Conservation (phyloP, 345 rosid genomes). For the Cardamine chenopodiifolia region DNA sequence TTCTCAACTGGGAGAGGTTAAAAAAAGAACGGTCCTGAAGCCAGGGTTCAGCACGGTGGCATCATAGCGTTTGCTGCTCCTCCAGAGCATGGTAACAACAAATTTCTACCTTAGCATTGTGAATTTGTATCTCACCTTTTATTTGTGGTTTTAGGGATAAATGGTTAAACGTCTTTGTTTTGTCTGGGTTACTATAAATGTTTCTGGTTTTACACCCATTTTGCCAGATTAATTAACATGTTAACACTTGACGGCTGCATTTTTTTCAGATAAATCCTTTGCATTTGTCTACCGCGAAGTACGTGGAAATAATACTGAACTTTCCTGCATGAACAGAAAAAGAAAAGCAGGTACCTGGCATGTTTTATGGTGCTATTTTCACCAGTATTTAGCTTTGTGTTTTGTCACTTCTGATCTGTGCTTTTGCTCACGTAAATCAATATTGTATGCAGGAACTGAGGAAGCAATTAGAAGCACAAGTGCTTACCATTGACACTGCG, state of each 20-base stretch:
- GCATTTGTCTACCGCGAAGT: slow-evolving; percentile 91
- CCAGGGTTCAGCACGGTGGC: slow-evolving; percentile 75
- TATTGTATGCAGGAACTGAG: slow-evolving; percentile 73
- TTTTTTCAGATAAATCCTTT: slow-evolving; percentile 65
- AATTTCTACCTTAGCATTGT: neutral
- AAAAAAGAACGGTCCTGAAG: slow-evolving; percentile 64
- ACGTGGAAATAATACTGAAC: slow-evolving; percentile 33
- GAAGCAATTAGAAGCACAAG: slow-evolving; percentile 86
- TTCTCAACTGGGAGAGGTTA: slow-evolving; percentile 78
- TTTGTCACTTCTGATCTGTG: slow-evolving; percentile 27
- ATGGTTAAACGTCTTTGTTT: neutral
- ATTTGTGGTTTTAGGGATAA: neutral
- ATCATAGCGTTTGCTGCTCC: slow-evolving; percentile 79
- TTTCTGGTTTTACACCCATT: neutral
- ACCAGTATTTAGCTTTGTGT: neutral
- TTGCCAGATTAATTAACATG: neutral
- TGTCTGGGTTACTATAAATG: neutral
- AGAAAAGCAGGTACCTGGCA: slow-evolving; percentile 69
- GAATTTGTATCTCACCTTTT: neutral
- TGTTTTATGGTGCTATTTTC: neutral
- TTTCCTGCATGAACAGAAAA: slow-evolving; percentile 52
- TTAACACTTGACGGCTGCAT: slow-evolving; percentile 23
- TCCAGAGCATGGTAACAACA: slow-evolving; percentile 77
- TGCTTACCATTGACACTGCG: slow-evolving; percentile 69
- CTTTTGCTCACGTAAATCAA: slow-evolving; percentile 19